These are phyloP conservation scores for Nemania sp. DNA, from an alignment of 2,329 filamentous ascomycete species.

Conservation along the genomic window DNA sequence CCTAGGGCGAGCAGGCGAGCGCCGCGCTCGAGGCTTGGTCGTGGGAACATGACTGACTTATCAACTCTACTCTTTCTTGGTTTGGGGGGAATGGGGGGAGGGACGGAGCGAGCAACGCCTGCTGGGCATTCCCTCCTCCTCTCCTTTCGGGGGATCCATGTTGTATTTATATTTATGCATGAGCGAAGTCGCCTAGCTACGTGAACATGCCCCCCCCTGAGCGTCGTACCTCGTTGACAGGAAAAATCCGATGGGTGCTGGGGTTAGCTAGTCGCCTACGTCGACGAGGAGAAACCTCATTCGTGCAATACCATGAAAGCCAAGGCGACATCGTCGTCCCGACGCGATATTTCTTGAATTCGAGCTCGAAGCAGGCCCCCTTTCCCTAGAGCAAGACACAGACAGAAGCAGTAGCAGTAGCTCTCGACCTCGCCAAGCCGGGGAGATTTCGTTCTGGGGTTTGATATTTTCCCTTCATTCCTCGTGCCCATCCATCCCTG, in stretches of 20 bases:
- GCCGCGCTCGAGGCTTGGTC: constrained; percentile 6
- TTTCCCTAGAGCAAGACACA: not conserved
- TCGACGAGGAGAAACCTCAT: constrained; percentile 5
- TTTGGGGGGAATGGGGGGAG: not conserved
- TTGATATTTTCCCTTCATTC: not conserved
- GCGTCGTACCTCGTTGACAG: not conserved
- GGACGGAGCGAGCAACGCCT: not conserved
- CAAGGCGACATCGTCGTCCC: not conserved
- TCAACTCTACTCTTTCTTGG: not conserved
- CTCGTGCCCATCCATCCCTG: no score
- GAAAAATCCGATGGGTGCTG: not conserved
- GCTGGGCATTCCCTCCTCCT: not conserved
- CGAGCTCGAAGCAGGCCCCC: not conserved
- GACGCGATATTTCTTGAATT: not conserved
- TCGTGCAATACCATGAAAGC: constrained; percentile 7
- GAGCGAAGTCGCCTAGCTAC: not conserved
- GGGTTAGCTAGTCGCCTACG: not conserved
- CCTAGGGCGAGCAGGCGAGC: constrained; percentile 15
- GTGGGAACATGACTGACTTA: constrained; percentile 20
- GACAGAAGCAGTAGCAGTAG: no score
- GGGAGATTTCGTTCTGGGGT: not conserved
- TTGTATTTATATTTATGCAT: constrained; percentile 14
- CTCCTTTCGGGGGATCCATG: not conserved
- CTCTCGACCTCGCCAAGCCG: not conserved
- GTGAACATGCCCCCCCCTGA: not conserved